phyloP scores from a whole-genome alignment of 129 eudicot genomes.

The Centella asiatica region DNA sequence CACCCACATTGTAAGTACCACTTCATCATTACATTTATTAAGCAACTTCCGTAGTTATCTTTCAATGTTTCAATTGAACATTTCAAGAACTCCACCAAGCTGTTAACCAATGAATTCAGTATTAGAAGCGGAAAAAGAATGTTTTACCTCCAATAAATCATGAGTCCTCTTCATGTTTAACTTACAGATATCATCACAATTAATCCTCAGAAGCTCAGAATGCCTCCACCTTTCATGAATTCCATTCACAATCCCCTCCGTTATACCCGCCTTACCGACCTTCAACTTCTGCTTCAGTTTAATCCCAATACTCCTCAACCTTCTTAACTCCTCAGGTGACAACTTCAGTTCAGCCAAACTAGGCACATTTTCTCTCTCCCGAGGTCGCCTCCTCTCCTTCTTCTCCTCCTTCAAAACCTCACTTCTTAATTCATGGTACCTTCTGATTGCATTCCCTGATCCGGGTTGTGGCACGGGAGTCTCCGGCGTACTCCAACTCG shows the following conservation, averaged over 20 bases:
- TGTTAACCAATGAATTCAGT: background rate
- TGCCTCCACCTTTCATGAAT: conserved; percentile 93
- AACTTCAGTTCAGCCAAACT: conserved; percentile 74
- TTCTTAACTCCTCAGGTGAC: conserved; percentile 45
- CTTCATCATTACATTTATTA: too few species aligned
- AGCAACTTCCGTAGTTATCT: too few species aligned
- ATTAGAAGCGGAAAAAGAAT: background rate
- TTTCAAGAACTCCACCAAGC: too few species aligned
- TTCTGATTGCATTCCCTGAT: conserved; percentile 46
- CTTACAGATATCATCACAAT: conserved; percentile 71
- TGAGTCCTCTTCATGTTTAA: conserved; percentile 95
- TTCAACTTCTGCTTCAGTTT: conserved; percentile 56
- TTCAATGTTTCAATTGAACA: too few species aligned
- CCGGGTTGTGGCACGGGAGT: conserved; percentile 87
- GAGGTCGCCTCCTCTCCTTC: conserved; percentile 27
- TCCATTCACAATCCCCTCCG: conserved; percentile 95
- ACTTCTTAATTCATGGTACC: conserved; percentile 42
- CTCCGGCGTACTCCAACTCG: conserved; percentile 93
- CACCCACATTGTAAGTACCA: too few species aligned
- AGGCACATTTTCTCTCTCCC: conserved; percentile 37
- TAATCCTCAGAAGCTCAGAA: conserved; percentile 65
- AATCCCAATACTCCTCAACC: conserved; percentile 67
- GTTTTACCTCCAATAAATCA: conserved; percentile 76
- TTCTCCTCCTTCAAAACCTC: conserved; percentile 47
- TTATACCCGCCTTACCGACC: conserved; percentile 87